Evolutionary conservation across 2,329 filamentous ascomycete species (phyloP).

Genomic region (Paecilomyces fulvus): DNA sequence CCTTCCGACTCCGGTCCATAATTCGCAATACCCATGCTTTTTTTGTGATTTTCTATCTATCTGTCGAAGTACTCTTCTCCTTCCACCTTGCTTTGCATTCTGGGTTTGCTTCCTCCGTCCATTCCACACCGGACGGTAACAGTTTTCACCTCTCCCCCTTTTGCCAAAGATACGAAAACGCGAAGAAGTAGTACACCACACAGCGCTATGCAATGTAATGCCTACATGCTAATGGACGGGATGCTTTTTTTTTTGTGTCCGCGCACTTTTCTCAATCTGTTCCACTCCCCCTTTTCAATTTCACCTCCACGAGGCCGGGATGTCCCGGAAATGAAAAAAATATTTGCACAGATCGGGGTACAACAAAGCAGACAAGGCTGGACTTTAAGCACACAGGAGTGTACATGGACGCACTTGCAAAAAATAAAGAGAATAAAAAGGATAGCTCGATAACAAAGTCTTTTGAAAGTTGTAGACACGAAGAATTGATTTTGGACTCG

Average conservation of each 20-base stretch:
- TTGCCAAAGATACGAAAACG: background rate
- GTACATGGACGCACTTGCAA: background rate
- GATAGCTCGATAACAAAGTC: background rate
- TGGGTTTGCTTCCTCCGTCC: background rate
- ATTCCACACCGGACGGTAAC: background rate
- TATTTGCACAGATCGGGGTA: background rate
- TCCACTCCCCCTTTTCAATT: background rate
- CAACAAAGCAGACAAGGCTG: background rate
- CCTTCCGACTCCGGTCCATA: background rate
- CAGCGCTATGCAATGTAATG: background rate
- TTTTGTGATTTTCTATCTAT: background rate
- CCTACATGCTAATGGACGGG: background rate
- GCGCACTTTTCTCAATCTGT: background rate
- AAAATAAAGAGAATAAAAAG: background rate
- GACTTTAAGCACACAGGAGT: background rate
- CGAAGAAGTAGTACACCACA: background rate
- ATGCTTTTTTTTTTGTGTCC: background rate
- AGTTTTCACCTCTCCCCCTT: background rate
- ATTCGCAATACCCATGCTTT: background rate
- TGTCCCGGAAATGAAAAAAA: background rate
- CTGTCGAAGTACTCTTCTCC: background rate
- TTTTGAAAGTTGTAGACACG: constrained; percentile 7
- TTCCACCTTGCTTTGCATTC: background rate
- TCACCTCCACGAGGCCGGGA: background rate
- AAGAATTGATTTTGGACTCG: constrained; percentile 6